Conservation (phyloP, 73 alveolate genomes). For the Breviolum minutum region DNA sequence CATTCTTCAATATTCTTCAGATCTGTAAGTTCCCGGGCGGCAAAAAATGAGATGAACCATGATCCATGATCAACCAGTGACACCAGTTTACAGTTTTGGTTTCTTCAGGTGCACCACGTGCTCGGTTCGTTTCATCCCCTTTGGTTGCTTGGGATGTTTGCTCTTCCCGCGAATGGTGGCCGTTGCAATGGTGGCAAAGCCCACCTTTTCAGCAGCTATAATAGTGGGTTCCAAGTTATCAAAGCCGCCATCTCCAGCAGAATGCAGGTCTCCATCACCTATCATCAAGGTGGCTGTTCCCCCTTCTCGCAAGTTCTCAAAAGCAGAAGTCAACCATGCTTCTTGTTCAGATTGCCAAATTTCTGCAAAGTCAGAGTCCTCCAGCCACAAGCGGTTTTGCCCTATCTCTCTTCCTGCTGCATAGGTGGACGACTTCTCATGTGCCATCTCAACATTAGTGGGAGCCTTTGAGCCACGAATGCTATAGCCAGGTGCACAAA, state of each 20-base stretch:
- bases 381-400: constrained; percentile 22
- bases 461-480: constrained; percentile 51
- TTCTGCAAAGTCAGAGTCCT: neutral
- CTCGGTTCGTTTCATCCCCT: constrained; percentile 64
- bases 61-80: neutral
- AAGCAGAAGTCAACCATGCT: constrained; percentile 39
- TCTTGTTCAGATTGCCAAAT: constrained; percentile 36
- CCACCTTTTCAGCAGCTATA: constrained; percentile 25
- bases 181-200: constrained; percentile 35
- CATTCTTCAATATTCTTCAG: neutral
- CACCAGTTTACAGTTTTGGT: neutral
- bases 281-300: constrained; percentile 82
- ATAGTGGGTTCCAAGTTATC: constrained; percentile 36
- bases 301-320: constrained; percentile 36
- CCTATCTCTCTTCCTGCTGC: constrained; percentile 38
- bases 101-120: constrained; percentile 47
- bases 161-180: constrained; percentile 42
- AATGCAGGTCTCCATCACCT: constrained; percentile 56
- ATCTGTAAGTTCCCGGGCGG: neutral
- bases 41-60: neutral
- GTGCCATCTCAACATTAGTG: neutral
- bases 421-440: neutral
- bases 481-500: constrained; percentile 43
- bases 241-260: constrained; percentile 70
- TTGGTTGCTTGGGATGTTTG: constrained; percentile 63